Conservation (phyloP, 148 eudicot species). For the Tetragonia tetragonoides region DNA sequence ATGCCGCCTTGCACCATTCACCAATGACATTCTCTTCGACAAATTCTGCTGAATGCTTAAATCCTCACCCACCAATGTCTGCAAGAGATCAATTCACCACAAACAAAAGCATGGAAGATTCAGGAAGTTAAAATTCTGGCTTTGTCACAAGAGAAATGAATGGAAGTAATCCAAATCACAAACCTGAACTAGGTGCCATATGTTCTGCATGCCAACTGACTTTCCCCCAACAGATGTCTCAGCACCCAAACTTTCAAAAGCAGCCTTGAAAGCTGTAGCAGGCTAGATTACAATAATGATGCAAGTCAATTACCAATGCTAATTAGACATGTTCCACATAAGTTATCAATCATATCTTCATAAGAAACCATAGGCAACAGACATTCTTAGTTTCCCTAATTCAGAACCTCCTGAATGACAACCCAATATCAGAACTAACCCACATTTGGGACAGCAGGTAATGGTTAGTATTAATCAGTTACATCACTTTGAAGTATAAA, state of each 20-base stretch:
- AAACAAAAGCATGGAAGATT: slow-evolving; percentile 13
- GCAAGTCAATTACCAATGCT: background rate
- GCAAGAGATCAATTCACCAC: slow-evolving; percentile 20
- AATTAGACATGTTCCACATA: background rate
- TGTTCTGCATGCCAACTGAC: slow-evolving; percentile 87
- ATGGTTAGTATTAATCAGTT: background rate
- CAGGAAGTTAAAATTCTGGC: background rate
- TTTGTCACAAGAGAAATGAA: slow-evolving; percentile 4
- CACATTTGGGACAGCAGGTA: background rate
- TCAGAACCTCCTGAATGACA: background rate
- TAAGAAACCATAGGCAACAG: background rate
- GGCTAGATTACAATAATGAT: slow-evolving; percentile 43
- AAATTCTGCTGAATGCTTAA: slow-evolving; percentile 44
- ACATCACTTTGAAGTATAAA: background rate
- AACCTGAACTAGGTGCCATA: slow-evolving; percentile 94
- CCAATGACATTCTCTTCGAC: slow-evolving; percentile 78
- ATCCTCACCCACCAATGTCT: slow-evolving; percentile 81
- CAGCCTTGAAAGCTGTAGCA: slow-evolving; percentile 78
- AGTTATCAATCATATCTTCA: background rate
- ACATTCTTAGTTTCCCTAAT: background rate
- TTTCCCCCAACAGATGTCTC: slow-evolving; percentile 72
- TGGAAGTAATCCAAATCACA: slow-evolving; percentile 9
- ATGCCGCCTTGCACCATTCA: slow-evolving; percentile 87
- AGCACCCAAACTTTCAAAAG: slow-evolving; percentile 67
- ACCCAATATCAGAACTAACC: background rate